Evolutionary conservation across 345 rosid genomes (phyloP), one percentile per base, ranked within the genome.

Genomic region (Linum lewisii): DNA sequence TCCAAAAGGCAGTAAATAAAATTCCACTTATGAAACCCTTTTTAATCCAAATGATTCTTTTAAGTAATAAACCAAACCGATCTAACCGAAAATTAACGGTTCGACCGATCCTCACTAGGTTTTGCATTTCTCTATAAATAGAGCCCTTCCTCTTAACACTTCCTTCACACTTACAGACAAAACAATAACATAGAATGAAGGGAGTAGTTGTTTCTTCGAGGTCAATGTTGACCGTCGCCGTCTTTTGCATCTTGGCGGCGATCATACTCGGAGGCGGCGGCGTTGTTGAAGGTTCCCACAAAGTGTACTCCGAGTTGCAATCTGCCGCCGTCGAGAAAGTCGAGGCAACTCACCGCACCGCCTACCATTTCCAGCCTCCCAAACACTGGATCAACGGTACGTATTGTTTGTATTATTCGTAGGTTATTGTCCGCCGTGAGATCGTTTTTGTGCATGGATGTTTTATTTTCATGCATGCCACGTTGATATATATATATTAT

Each of bases 341-440:
- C 15, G 24, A 19, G 24, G 15, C n/a, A 21, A 24, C 25, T 20
- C 56, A 52, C 24, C 23, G 56, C 10, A 52, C 56, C 8, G 56
- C 21, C 24, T 52, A 52, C 24, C 56, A 52, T 55, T 91, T 91
- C 63, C 98, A 88, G 62, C 98, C 98, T 63, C 87, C 84, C 0
- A 75, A 42, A 68, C 69, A 91, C 64, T 91, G 98, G 98, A 86
- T 86, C 68, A 91, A 88, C 47, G 98, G 98, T 91, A 79, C 20
- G 59, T 34, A 5, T 4, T 1, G 49, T 9, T n/a, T 52, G 21
- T 15, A 5, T 49, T 5, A 15, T 49, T 7, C 16, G 5, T 1
- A 7, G 53, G 54, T 8, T 4, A 18, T 51, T n/a, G n/a, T n/a
- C n/a, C n/a, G n/a, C n/a, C n/a, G n/a, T n/a, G 34, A 29, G 7